Evolutionary conservation across 176 grass and related monocot species (phyloP).

Genomic region (Phoenix roebelenii): DNA sequence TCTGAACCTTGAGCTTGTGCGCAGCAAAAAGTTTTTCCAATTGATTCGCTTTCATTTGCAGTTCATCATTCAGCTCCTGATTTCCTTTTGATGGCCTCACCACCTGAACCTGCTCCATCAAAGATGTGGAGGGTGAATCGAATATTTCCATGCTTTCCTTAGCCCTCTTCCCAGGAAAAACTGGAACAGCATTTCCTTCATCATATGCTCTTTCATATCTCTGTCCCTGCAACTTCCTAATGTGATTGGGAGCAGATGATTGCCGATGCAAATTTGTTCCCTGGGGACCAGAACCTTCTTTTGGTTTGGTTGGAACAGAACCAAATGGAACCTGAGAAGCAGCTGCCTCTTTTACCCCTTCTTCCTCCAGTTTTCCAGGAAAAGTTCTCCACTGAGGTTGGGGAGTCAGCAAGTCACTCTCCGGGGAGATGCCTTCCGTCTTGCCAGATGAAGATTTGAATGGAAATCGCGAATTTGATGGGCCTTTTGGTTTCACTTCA

Average conservation of each 20-base stretch:
- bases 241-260: slow-evolving; percentile 31
- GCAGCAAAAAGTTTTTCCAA: slow-evolving; percentile 91
- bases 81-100: slow-evolving; percentile 46
- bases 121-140: neutral
- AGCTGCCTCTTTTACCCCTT: slow-evolving; percentile 20
- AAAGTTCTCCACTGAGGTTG: slow-evolving; percentile 28
- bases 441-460: slow-evolving; percentile 32
- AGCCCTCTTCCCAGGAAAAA: slow-evolving; percentile 2
- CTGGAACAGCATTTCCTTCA: slow-evolving; percentile 23
- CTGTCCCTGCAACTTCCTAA: slow-evolving; percentile 28
- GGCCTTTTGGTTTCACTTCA: slow-evolving; percentile 37
- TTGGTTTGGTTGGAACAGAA: slow-evolving; percentile 18
- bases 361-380: slow-evolving; percentile 35
- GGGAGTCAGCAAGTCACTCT: slow-evolving; percentile 29
- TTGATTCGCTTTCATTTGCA: slow-evolving; percentile 82
- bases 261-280: slow-evolving; percentile 44
- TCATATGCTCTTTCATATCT: slow-evolving; percentile 12
- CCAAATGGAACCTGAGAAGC: slow-evolving; percentile 18
- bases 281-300: slow-evolving; percentile 23
- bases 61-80: slow-evolving; percentile 64
- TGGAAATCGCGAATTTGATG: slow-evolving; percentile 30
- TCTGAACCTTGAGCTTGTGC: slow-evolving; percentile 48
- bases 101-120: slow-evolving; percentile 28
- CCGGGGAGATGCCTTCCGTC: slow-evolving; percentile 25
- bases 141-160: slow-evolving; percentile 2